phyloP scores from a whole-genome alignment of 1,284 basidiomycete species.

The Rhodotorula sp. region DNA sequence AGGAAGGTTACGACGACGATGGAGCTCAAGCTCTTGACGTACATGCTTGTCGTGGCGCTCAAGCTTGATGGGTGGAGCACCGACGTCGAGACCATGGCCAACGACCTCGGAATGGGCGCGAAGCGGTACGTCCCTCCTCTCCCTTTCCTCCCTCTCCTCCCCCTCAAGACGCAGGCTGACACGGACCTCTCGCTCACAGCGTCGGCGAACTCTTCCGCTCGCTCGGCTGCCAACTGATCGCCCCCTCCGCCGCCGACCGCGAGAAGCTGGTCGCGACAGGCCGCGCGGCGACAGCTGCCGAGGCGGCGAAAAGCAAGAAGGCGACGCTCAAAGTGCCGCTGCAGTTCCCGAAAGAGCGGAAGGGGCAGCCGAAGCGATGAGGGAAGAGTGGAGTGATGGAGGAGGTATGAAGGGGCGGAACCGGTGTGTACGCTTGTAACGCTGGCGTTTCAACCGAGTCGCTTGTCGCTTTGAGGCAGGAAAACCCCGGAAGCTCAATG shows the following conservation, averaged over 20 bases:
- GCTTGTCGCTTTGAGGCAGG: no score
- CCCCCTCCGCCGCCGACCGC: conserved; percentile 59
- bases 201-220: conserved; percentile 51
- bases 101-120: conserved; percentile 65
- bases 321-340: conserved; percentile 72
- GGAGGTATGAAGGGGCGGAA: neutral
- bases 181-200: neutral
- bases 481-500: no score
- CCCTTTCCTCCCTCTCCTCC: neutral
- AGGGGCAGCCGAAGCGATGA: conserved; percentile 49
- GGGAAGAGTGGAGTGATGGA: neutral
- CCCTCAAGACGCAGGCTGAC: neutral
- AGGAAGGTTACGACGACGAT: conserved; percentile 66
- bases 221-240: conserved; percentile 65
- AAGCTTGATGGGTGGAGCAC: conserved; percentile 71
- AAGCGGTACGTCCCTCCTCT: conserved; percentile 54
- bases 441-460: neutral
- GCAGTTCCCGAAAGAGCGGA: conserved; percentile 65
- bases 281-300: conserved; percentile 20
- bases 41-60: conserved; percentile 76
- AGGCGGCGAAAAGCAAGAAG: conserved; percentile 55
- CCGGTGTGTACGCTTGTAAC: neutral
- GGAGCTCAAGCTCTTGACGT: conserved; percentile 67
- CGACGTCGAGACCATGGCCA: conserved; percentile 64
- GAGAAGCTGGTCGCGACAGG: conserved; percentile 24